Percentiles rank a stretch among this genome's conserved stretches.
Evolutionary conservation across 78 protist genomes (phyloP).

Genomic region (Dictyostelium capitatum): DNA sequence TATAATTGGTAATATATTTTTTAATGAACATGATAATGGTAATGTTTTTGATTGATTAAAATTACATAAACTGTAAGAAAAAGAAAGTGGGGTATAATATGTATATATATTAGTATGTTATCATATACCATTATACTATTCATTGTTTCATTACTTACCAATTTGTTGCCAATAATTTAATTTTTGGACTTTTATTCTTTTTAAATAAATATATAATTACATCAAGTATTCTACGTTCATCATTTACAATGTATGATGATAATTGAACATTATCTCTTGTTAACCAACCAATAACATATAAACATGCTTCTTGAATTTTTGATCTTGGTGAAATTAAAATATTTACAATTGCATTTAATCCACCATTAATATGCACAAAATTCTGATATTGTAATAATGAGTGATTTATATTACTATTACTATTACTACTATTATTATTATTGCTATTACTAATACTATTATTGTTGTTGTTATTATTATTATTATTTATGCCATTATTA

Average conservation of each 20-base stretch:
- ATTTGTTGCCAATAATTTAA: slow-evolving; percentile 61
- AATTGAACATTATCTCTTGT: slow-evolving; percentile 43
- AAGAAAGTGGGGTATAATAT: background rate
- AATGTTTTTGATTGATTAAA: slow-evolving; percentile 51
- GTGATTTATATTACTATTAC: background rate
- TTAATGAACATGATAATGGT: slow-evolving; percentile 18
- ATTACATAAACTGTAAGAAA: slow-evolving; percentile 66
- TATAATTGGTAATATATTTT: slow-evolving; percentile 56
- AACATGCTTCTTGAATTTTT: slow-evolving; percentile 58
- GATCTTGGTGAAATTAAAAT: slow-evolving; percentile 46
- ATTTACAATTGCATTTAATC: slow-evolving; percentile 13
- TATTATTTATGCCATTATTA: background rate
- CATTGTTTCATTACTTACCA: background rate
- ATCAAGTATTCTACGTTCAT: slow-evolving; percentile 24
- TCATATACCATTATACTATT: background rate
- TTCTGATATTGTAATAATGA: slow-evolving; percentile 43
- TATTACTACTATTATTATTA: background rate
- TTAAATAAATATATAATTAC: slow-evolving; percentile 20
- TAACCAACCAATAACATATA: slow-evolving; percentile 44
- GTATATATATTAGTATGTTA: background rate
- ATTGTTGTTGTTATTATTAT: background rate
- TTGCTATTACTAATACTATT: background rate
- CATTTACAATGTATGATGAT: slow-evolving; percentile 10
- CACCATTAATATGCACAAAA: slow-evolving; percentile 38
- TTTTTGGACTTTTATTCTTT: slow-evolving; percentile 32